Conservation (phyloP, 176 grass and related monocot genomes). For the Hordeum marinum region DNA sequence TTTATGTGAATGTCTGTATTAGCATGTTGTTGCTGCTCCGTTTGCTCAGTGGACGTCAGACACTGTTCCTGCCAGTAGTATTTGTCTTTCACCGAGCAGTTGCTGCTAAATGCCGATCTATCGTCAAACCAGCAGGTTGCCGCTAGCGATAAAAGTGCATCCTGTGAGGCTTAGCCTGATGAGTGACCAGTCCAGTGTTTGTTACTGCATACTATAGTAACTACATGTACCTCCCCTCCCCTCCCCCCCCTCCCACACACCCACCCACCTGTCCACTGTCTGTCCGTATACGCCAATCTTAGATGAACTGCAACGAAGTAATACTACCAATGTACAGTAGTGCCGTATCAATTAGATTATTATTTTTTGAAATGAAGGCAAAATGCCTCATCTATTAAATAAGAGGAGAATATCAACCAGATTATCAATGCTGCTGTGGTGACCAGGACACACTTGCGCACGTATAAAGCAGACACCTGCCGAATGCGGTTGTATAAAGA, state of each 20-base stretch:
- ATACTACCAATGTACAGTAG: neutral
- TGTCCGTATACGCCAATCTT: neutral
- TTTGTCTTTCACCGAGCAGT: neutral
- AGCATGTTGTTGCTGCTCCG: no score
- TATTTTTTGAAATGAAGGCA: no score
- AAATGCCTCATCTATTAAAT: no score
- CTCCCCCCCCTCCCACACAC: no score
- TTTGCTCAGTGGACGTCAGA: neutral
- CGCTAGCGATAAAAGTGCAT: neutral
- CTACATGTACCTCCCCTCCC: neutral
- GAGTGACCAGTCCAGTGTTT: neutral
- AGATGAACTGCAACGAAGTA: neutral
- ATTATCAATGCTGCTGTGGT: neutral
- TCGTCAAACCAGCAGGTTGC: slow-evolving; percentile 12
- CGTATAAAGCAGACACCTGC: neutral
- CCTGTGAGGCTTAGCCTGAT: neutral
- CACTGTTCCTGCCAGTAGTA: neutral
- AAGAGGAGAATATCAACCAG: no score
- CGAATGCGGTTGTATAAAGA: neutral
- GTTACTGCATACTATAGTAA: no score
- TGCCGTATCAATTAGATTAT: neutral
- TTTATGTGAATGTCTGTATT: neutral
- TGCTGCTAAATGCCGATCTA: neutral
- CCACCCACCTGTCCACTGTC: no score
- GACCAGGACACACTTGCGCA: neutral